Conservation (phyloP, 768 basidiomycete species). For the Tubosaeta sp. region DNA sequence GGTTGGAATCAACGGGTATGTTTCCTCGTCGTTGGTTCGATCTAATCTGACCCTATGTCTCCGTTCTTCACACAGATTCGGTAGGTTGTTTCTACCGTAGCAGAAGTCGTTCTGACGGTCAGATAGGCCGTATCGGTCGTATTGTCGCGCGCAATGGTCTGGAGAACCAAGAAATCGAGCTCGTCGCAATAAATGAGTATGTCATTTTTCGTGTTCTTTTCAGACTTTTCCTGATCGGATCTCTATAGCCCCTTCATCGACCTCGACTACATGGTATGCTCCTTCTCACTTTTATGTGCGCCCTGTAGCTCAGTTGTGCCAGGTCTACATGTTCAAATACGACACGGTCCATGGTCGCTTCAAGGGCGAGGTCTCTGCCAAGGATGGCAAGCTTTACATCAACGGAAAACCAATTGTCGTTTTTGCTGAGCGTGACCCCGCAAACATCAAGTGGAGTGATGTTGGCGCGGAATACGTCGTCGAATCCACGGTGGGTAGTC, state of each 20-base stretch:
- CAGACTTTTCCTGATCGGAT: conserved; percentile 2
- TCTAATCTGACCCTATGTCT: conserved; percentile 12
- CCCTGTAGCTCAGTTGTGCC: conserved; percentile 2
- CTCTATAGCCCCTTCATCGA: conserved; percentile 87
- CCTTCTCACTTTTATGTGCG: neutral
- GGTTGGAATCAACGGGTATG: conserved; percentile 96
- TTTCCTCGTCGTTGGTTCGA: conserved; percentile 5
- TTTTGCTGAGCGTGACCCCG: conserved; percentile 84
- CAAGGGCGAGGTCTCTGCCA: conserved; percentile 76
- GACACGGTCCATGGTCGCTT: conserved; percentile 92
- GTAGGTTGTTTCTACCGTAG: conserved; percentile 40
- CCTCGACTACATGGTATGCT: conserved; percentile 87
- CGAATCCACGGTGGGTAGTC: conserved; percentile 78
- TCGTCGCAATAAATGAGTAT: conserved; percentile 94
- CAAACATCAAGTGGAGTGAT: conserved; percentile 75
- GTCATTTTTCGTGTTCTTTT: conserved; percentile 26
- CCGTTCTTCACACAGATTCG: conserved; percentile 49
- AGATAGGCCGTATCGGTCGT: conserved; percentile 92
- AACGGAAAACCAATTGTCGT: conserved; percentile 73
- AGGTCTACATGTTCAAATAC: conserved; percentile 99
- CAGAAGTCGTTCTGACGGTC: conserved; percentile 10
- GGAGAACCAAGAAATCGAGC: conserved; percentile 64
- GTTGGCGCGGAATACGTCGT: conserved; percentile 90
- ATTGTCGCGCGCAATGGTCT: conserved; percentile 96
- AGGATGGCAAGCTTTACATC: conserved; percentile 88